A percentile compares a stretch with the other conserved stretches of the same genome.
Evolutionary conservation across 164 flowering plant genomes (phyloP).

Genomic region (Liriodendron chinense): DNA sequence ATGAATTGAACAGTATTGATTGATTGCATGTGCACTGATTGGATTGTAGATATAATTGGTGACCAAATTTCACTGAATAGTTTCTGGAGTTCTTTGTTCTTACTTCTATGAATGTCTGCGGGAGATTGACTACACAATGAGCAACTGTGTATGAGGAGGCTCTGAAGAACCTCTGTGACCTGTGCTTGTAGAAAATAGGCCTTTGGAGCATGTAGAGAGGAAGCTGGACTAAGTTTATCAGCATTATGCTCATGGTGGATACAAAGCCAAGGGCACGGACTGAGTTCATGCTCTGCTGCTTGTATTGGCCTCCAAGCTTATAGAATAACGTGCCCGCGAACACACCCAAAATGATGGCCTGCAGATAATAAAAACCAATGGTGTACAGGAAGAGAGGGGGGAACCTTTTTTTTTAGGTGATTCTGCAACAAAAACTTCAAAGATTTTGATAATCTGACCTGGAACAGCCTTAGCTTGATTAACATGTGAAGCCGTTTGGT

Average conservation of each 20-base stretch:
- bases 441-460: conserved; percentile 12
- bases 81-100: background rate
- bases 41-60: too few species aligned
- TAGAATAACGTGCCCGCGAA: conserved; percentile 31
- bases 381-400: background rate
- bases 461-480: conserved; percentile 28
- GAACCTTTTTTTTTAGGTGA: background rate
- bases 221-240: conserved; percentile 30
- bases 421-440: background rate
- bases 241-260: conserved; percentile 34
- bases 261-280: conserved; percentile 29
- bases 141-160: conserved; percentile 26
- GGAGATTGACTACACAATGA: conserved; percentile 28
- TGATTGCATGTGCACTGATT: too few species aligned
- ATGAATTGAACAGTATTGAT: too few species aligned
- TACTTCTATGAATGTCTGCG: conserved; percentile 28
- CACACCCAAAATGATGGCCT: conserved; percentile 24
- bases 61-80: background rate
- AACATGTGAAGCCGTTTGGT: conserved; percentile 24
- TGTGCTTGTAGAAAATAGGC: conserved; percentile 35
- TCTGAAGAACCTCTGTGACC: conserved; percentile 30
- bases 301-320: conserved; percentile 24
- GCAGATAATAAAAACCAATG: conserved; percentile 2
- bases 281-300: conserved; percentile 25
- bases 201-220: conserved; percentile 31